These are phyloP conservation scores for Pyrenophora tritici-repentis DNA, from an alignment of 2,329 filamentous ascomycete genomes.

Conservation along the genomic window DNA sequence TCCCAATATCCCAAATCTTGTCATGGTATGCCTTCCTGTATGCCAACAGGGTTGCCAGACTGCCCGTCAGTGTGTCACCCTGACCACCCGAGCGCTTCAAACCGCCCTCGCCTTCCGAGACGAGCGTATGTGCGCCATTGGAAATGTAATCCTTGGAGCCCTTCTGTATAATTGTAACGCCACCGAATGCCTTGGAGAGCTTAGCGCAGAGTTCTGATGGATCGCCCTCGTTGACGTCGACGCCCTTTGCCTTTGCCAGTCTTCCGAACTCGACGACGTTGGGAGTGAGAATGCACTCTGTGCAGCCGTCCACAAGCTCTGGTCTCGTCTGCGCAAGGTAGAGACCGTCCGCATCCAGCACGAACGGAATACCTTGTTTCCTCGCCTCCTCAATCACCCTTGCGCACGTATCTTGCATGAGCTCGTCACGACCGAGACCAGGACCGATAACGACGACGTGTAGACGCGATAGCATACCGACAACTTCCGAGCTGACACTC, in stretches of 20 bases:
- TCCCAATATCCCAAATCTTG: slow-evolving; percentile 70
- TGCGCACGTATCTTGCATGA: slow-evolving; percentile 87
- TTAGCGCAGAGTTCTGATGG: slow-evolving; percentile 66
- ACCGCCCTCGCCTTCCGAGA: slow-evolving; percentile 79
- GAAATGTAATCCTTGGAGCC: slow-evolving; percentile 81
- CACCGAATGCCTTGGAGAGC: slow-evolving; percentile 77
- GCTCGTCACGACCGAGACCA: slow-evolving; percentile 82
- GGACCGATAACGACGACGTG: slow-evolving; percentile 94
- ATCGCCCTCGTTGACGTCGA: slow-evolving; percentile 63
- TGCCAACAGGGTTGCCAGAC: slow-evolving; percentile 82
- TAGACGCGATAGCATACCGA: slow-evolving; percentile 80
- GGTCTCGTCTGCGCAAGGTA: slow-evolving; percentile 76
- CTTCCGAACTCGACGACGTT: slow-evolving; percentile 93
- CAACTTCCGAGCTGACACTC: slow-evolving; percentile 69
- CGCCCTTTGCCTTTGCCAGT: slow-evolving; percentile 73
- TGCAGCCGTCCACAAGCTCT: slow-evolving; percentile 78
- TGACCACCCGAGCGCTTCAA: slow-evolving; percentile 91
- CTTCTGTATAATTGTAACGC: slow-evolving; percentile 92
- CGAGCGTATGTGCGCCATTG: slow-evolving; percentile 74
- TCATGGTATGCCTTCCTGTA: slow-evolving; percentile 90
- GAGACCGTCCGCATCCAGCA: slow-evolving; percentile 90
- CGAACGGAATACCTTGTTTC: slow-evolving; percentile 73
- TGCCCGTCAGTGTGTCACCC: slow-evolving; percentile 91
- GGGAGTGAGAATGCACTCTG: slow-evolving; percentile 84
- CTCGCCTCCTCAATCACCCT: slow-evolving; percentile 79